Conservation (phyloP, 116 monocot genomes). For the Trichopus zeylanicus region DNA sequence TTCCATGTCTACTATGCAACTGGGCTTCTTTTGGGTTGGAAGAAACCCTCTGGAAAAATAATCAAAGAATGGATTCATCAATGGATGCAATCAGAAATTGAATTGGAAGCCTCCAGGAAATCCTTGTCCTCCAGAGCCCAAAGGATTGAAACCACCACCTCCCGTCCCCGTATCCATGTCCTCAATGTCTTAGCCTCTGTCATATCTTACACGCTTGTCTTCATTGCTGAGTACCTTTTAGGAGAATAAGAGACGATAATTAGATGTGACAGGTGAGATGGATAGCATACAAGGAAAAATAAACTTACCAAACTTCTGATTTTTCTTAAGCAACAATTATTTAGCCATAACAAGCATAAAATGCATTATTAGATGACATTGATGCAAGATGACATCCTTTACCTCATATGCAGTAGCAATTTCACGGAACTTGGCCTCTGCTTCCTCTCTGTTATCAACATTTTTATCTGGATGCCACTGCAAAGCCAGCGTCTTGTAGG, state of each 20-base stretch:
- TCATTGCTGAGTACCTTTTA: constrained; percentile 87
- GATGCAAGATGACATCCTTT: neutral
- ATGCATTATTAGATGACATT: too few relatives aligned
- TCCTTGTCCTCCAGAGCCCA: constrained; percentile 70
- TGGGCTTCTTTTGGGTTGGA: neutral
- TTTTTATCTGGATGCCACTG: constrained; percentile 99
- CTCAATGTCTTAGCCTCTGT: constrained; percentile 85
- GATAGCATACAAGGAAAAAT: neutral
- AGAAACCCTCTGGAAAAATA: neutral
- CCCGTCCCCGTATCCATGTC: constrained; percentile 61
- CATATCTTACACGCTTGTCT: constrained; percentile 82
- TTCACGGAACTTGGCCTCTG: constrained; percentile 78
- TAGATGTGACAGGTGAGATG: neutral
- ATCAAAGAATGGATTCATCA: constrained; percentile 2
- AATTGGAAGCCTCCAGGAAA: constrained; percentile 62
- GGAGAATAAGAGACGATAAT: neutral
- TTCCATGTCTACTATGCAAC: too few relatives aligned
- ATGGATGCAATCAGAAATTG: constrained; percentile 36
- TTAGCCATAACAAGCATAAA: too few relatives aligned
- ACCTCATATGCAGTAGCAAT: constrained; percentile 99
- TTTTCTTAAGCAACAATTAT: too few relatives aligned
- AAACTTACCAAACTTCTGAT: too few relatives aligned
- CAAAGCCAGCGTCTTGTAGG: constrained; percentile 96
- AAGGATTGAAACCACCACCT: constrained; percentile 72
- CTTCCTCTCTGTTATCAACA: constrained; percentile 86